A percentile compares a stretch with the other conserved stretches of the same genome.
phyloP scores from a whole-genome alignment of 805 yeast species.

The Spathaspora sp. region DNA sequence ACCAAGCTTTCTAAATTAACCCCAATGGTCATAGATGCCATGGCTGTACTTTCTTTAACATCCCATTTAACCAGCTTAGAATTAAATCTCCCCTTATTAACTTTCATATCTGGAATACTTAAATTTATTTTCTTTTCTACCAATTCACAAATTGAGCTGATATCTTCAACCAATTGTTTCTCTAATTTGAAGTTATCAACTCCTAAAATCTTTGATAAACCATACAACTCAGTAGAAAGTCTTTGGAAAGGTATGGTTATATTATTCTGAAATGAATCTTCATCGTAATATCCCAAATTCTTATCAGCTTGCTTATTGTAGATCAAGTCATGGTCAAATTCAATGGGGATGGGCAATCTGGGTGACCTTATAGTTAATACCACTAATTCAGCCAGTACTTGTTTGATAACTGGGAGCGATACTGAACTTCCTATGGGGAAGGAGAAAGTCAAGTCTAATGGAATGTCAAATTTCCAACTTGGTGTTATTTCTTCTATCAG shows the following conservation, averaged over 20 bases:
- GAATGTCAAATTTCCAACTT: slow-evolving; percentile 24
- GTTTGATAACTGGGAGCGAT: slow-evolving; percentile 13
- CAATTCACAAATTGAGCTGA: slow-evolving; percentile 23
- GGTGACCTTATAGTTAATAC: slow-evolving; percentile 30
- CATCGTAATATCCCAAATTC: slow-evolving; percentile 8
- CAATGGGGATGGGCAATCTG: slow-evolving; percentile 34
- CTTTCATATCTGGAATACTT: slow-evolving; percentile 13
- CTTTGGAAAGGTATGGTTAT: slow-evolving; percentile 20
- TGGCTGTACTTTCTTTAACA: background rate
- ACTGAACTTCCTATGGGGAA: background rate
- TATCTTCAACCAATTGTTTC: slow-evolving; percentile 23
- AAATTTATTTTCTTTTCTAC: slow-evolving; percentile 25
- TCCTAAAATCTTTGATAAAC: slow-evolving; percentile 18
- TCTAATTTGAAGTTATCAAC: slow-evolving; percentile 25
- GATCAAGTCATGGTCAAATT: slow-evolving; percentile 32
- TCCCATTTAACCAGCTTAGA: slow-evolving; percentile 8
- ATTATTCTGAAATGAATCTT: slow-evolving; percentile 23
- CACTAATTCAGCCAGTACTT: slow-evolving; percentile 23
- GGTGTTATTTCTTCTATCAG: slow-evolving; percentile 2
- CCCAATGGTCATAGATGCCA: slow-evolving; percentile 8
- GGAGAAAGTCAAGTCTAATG: slow-evolving; percentile 14
- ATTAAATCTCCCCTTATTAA: slow-evolving; percentile 7
- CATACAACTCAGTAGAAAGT: slow-evolving; percentile 15
- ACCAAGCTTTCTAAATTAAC: slow-evolving; percentile 12
- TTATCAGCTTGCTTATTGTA: slow-evolving; percentile 14